Conservation (phyloP, 768 basidiomycete genomes). For the Albatrellus ellisii region DNA sequence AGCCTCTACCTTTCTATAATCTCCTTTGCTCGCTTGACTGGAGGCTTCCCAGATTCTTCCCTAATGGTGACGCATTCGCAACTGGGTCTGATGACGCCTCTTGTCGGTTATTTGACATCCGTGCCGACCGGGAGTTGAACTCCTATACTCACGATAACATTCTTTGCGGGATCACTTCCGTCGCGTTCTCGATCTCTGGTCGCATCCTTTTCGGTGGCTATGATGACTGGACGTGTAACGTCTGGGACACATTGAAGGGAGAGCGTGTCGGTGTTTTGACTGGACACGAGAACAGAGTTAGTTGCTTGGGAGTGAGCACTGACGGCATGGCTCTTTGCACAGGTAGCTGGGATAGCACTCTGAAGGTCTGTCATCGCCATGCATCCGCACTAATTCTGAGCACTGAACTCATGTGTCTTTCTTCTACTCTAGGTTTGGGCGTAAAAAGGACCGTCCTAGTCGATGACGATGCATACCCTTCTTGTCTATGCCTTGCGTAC, state of each 20-base stretch:
- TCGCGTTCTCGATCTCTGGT: constrained; percentile 96
- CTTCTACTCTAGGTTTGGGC: constrained; percentile 60
- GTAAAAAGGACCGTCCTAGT: constrained; percentile 24
- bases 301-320: constrained; percentile 87
- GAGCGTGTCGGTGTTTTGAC: constrained; percentile 96
- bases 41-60: constrained; percentile 71
- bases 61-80: constrained; percentile 97
- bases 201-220: constrained; percentile 97
- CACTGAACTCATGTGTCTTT: constrained; percentile 4
- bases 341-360: constrained; percentile 94
- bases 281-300: constrained; percentile 96
- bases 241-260: constrained; percentile 98
- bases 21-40: constrained; percentile 7
- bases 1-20: constrained; percentile 23
- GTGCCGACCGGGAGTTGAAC: constrained; percentile 95
- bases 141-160: constrained; percentile 98
- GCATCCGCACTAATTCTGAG: no score
- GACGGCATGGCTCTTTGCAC: constrained; percentile 99
- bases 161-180: constrained; percentile 96
- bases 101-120: constrained; percentile 94
- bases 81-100: constrained; percentile 99
- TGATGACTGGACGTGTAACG: constrained; percentile 99
- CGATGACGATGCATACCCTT: not conserved
- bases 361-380: constrained; percentile 50
- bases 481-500: constrained; percentile 1